Base-by-base conservation (phyloP, 2,329 filamentous ascomycete species). In the Fusarium sororula region DNA sequence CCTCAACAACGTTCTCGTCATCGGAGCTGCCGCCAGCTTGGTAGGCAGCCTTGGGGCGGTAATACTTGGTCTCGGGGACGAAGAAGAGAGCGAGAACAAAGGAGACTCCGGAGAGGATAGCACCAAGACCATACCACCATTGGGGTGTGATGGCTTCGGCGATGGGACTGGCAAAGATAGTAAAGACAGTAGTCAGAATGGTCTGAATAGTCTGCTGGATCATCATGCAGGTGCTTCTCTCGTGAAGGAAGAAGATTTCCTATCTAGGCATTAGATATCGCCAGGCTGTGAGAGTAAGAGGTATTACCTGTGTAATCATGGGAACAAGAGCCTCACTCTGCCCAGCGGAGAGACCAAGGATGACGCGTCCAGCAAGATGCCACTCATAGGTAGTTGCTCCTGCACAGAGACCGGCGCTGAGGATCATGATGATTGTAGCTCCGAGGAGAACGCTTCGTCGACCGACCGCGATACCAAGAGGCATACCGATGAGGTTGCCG, bases 181-280 rank as follows among this genome's bases (percentile, higher is more conserved):
- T 48, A 4, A 68, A 68, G 13, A 68, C 28, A 2, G 74, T 64
- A 3, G 74, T 76, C 41, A 68, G 50, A 8, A 76, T 76, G 1
- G 66, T 72, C 24, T 76, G 74, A 1, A 76, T 76, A 2, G 68
- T 76, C 18, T 76, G 73, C 13, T 76, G 74, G 8, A 76, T 66
- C 74, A 76, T 76, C 57, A 76, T 66, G 17, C 64, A 69, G 7
- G 68, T 72, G 2, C 74, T 63, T 58, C 74, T 45, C 44, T 76
- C 74, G 38, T 76, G 74, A 1, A 76, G 65, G 47, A 76, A 76
- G 35, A 76, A 76, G 15, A 76, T 75, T 48, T 76, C 74, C 74
- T 76, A 12, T 37, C 8, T 1, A 15, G 30, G 4, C 0, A 24
- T 67, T 66, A 67, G 62, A 9, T 6, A 22, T 35, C 7, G 18